Evolutionary conservation across 495 filamentous ascomycete species (phyloP).

Genomic region (Aspergillus indologenus): DNA sequence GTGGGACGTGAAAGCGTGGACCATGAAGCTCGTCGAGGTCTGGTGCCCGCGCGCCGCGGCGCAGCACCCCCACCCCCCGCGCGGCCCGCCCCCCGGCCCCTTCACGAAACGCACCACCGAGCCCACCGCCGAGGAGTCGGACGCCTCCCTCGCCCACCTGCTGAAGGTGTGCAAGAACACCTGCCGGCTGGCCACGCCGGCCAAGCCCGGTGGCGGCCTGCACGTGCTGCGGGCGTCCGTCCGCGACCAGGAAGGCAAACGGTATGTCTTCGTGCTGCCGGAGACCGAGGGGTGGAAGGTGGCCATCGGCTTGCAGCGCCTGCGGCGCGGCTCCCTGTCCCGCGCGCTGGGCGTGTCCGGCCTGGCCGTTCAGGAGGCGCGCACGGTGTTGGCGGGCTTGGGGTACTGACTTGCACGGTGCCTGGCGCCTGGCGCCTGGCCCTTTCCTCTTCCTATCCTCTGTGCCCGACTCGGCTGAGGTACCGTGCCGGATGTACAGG

Average conservation of each 20-base stretch:
- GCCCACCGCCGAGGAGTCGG: conserved; percentile 60
- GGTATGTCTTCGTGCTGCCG: conserved; percentile 76
- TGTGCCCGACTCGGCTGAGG: too few relatives aligned
- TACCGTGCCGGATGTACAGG: too few relatives aligned
- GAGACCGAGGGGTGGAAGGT: conserved; percentile 94
- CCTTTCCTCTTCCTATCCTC: too few relatives aligned
- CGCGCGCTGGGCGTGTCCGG: conserved; percentile 57
- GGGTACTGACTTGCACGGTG: conserved; percentile 12
- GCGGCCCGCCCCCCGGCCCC: conserved; percentile 33
- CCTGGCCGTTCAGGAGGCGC: conserved; percentile 18
- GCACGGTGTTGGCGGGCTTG: conserved; percentile 19
- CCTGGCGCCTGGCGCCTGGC: too few relatives aligned
- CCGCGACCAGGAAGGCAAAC: conserved; percentile 77
- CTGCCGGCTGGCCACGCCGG: conserved; percentile 49
- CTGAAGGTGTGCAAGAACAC: conserved; percentile 59
- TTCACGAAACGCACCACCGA: conserved; percentile 33
- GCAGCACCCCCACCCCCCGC: conserved; percentile 10
- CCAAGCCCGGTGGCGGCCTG: conserved; percentile 33
- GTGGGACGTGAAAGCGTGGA: conserved; percentile 99
- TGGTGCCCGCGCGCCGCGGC: conserved; percentile 62
- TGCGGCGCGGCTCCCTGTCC: conserved; percentile 69
- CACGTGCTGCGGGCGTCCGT: conserved; percentile 81
- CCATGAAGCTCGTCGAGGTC: conserved; percentile 86
- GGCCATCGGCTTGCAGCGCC: conserved; percentile 68
- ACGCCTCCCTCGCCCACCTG: conserved; percentile 55